These are phyloP conservation scores for Gentiana macrophylla DNA, from an alignment of 257 asterid species.

Conservation along the genomic window DNA sequence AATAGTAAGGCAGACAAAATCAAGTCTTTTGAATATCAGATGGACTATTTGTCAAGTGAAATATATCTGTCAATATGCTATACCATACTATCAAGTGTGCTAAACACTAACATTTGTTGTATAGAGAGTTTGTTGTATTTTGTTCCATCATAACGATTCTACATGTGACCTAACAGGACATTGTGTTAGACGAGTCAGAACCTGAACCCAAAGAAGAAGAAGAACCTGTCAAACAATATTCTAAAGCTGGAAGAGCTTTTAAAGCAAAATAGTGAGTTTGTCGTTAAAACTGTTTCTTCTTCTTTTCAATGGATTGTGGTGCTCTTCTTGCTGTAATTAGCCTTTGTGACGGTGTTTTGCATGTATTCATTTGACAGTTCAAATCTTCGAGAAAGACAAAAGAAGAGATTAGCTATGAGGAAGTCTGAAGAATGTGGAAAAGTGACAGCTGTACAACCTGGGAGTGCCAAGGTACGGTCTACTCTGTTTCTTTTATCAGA, in stretches of 20 bases:
- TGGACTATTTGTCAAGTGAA: too few species aligned
- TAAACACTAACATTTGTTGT: too few species aligned
- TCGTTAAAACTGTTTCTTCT: not conserved
- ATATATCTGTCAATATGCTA: too few species aligned
- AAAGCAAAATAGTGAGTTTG: slow-evolving; percentile 82
- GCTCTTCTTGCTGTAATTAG: too few species aligned
- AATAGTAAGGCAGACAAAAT: too few species aligned
- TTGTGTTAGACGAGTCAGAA: slow-evolving; percentile 33
- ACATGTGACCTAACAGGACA: too few species aligned
- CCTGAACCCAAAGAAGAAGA: slow-evolving; percentile 41
- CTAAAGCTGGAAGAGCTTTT: slow-evolving; percentile 72
- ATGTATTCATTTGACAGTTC: slow-evolving; percentile 97
- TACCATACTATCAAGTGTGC: too few species aligned
- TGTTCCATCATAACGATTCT: too few species aligned
- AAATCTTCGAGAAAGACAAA: slow-evolving; percentile 62
- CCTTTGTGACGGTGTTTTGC: slow-evolving; percentile 55
- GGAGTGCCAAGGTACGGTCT: slow-evolving; percentile 69
- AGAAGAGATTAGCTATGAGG: too few species aligned
- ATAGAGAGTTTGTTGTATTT: too few species aligned
- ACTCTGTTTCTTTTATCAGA: not conserved
- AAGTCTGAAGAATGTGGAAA: too few species aligned
- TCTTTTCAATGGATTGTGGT: slow-evolving; percentile 10
- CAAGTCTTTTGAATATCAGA: too few species aligned
- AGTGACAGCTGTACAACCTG: slow-evolving; percentile 23
- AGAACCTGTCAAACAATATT: slow-evolving; percentile 17